Evolutionary conservation across 148 eudicot species (phyloP), one percentile per base, ranked within the genome.

Genomic region (Fagopyrum homotropicum): DNA sequence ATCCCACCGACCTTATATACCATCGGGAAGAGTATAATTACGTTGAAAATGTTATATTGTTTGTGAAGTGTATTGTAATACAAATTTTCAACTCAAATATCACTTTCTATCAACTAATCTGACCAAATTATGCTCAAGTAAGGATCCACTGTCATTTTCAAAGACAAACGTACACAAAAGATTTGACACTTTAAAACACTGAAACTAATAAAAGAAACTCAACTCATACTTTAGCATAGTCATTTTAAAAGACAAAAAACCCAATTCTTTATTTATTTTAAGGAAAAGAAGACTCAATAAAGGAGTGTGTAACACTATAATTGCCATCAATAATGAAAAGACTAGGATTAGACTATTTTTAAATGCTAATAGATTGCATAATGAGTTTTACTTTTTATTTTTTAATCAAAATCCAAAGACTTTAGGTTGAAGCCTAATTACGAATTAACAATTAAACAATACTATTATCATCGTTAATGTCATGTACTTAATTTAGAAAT

Each of bases 71-170:
- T 4, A 16, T 16, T 4, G 16, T 35, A 45, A 63, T 63, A 35
- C 69, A 17, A 49, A 63, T 10, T 63, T 30, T 63, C 69, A 63
- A 63, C 45, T 30, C 35, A 63, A 63, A 35, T 63, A 30, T 63
- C 69, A 63, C 35, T 63, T 30, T 63, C 69, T 35, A 63, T 30
- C 69, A 35, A 30, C 69, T 11, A 10, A 63, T 29, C 16, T 30
- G 30, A 30, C 69, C 69, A 63, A 63, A 35, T 63, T 7, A 6
- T 61, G 43, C 35, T 61, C 30, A 9, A 5, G 8, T 19, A 7
- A 57, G 35, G 35, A 57, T 19, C 26, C 26, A 56, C 8, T 1
- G n/a, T 56, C 60, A 17, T 49, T 49, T 49, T 9, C 52, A 49
- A 49, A 49, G 52, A 49, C 52, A 49, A 49, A 14, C n/a, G 40